These are phyloP conservation scores for Pichia gijzeniarum DNA, from an alignment of 805 yeast genomes.

Conservation along the genomic window DNA sequence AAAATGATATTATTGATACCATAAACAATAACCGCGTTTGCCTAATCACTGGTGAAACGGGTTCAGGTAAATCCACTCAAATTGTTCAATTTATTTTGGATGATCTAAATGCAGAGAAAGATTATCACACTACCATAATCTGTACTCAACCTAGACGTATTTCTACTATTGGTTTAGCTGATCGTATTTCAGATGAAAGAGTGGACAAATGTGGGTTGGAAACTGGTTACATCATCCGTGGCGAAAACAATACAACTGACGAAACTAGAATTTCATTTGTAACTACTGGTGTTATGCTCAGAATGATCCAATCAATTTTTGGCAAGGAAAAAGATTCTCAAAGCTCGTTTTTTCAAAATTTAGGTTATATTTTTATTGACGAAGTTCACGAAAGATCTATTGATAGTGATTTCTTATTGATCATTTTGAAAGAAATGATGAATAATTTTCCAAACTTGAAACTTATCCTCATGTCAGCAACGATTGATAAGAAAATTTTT, in stretches of 20 bases:
- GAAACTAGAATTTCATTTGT: constrained; percentile 76
- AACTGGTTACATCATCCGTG: constrained; percentile 85
- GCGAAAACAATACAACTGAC: constrained; percentile 63
- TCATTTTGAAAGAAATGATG: constrained; percentile 61
- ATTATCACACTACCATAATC: constrained; percentile 53
- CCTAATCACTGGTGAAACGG: constrained; percentile 92
- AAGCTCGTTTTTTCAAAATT: constrained; percentile 39
- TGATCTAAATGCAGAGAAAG: constrained; percentile 42
- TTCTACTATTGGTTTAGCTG: constrained; percentile 90
- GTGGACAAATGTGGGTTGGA: constrained; percentile 59
- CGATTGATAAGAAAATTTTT: constrained; percentile 69
- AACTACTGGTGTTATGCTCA: constrained; percentile 85
- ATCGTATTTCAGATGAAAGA: constrained; percentile 84
- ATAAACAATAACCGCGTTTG: constrained; percentile 59
- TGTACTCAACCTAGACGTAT: constrained; percentile 97
- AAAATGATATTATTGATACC: constrained; percentile 45
- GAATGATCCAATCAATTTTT: constrained; percentile 64
- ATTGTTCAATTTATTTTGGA: constrained; percentile 86
- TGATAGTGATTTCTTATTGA: constrained; percentile 80
- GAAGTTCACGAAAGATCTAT: constrained; percentile 97
- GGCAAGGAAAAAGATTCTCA: constrained; percentile 22
- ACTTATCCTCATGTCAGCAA: constrained; percentile 88
- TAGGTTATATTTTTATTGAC: constrained; percentile 76
- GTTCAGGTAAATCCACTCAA: constrained; percentile 96
- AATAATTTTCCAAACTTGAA: constrained; percentile 48